These are phyloP conservation scores for Pezicula carpinea DNA, from an alignment of 2,329 filamentous ascomycete species.

Conservation along the genomic window DNA sequence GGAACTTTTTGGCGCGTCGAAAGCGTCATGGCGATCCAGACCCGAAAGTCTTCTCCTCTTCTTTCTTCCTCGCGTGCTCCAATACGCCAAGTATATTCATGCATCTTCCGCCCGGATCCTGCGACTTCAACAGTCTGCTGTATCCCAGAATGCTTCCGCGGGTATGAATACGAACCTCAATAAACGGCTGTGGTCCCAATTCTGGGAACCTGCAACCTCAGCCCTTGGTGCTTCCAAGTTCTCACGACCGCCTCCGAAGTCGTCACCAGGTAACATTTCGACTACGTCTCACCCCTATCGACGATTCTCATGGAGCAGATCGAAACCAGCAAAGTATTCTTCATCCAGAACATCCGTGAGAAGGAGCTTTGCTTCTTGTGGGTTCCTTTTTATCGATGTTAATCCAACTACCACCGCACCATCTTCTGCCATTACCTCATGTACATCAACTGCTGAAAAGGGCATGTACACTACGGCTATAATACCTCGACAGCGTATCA, in stretches of 20 bases:
- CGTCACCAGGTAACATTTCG: slow-evolving; percentile 5
- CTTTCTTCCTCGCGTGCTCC: slow-evolving; percentile 3
- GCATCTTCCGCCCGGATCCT: slow-evolving; percentile 1
- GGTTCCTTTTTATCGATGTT: slow-evolving; percentile 46
- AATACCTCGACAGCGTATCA: slow-evolving; percentile 8
- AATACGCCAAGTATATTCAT: not conserved
- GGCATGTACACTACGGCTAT: slow-evolving; percentile 15
- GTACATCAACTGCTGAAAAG: slow-evolving; percentile 17
- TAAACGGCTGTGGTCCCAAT: slow-evolving; percentile 40
- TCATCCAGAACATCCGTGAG: slow-evolving; percentile 34
- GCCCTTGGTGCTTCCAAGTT: slow-evolving; percentile 12
- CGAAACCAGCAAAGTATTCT: slow-evolving; percentile 27
- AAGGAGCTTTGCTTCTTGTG: slow-evolving; percentile 49
- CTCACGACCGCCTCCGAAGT: slow-evolving; percentile 9
- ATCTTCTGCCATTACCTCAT: slow-evolving; percentile 23
- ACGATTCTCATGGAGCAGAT: slow-evolving; percentile 15
- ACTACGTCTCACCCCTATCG: slow-evolving; percentile 10
- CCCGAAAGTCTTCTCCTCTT: not conserved
- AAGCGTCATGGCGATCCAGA: too few relatives aligned
- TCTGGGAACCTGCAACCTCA: slow-evolving; percentile 28
- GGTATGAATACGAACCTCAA: slow-evolving; percentile 42
- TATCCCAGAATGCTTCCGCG: slow-evolving; percentile 37
- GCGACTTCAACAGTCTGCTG: slow-evolving; percentile 23
- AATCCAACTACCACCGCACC: slow-evolving; percentile 32
- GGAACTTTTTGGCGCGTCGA: too few relatives aligned